Evolutionary conservation across 805 yeast species (phyloP).

Genomic region (Myxozyma monticola): DNA sequence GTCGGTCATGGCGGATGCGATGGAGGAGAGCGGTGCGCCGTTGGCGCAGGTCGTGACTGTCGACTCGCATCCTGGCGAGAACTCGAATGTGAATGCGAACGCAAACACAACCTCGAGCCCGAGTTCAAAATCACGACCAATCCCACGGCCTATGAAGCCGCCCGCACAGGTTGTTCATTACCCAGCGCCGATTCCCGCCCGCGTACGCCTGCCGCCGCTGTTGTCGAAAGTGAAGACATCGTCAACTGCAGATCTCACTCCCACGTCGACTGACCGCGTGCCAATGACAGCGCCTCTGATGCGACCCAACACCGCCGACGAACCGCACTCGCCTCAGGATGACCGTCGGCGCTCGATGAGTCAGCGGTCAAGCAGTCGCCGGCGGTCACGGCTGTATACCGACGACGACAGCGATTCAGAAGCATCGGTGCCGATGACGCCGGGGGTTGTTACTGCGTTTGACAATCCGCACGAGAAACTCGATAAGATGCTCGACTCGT

Average conservation of each 20-base stretch:
- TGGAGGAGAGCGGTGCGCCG: too few species aligned
- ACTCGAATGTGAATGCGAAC: too few species aligned
- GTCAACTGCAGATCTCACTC: not conserved
- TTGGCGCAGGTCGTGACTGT: too few species aligned
- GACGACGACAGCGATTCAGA: conserved; percentile 1
- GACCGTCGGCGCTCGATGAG: not conserved
- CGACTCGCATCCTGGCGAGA: too few species aligned
- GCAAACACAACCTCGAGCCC: too few species aligned
- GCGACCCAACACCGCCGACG: not conserved
- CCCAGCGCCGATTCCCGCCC: conserved; percentile 26
- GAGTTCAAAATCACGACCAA: too few species aligned
- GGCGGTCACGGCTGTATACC: not conserved
- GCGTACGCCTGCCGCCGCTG: conserved; percentile 18
- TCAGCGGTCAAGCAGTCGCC: not conserved
- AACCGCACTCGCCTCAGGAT: conserved; percentile 1
- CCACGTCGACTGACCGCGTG: not conserved
- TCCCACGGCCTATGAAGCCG: not conserved
- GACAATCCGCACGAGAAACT: conserved; percentile 17
- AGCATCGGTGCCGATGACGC: conserved; percentile 1
- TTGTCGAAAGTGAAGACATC: conserved; percentile 7
- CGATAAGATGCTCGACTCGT: conserved; percentile 9
- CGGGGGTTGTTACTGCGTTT: conserved; percentile 3
- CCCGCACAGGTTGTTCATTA: conserved; percentile 8
- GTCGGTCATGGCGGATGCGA: conserved; percentile 4
- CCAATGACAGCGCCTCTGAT: not conserved